These are phyloP conservation scores for Coprinellus micaceus DNA, from an alignment of 768 basidiomycete genomes.

Conservation along the genomic window DNA sequence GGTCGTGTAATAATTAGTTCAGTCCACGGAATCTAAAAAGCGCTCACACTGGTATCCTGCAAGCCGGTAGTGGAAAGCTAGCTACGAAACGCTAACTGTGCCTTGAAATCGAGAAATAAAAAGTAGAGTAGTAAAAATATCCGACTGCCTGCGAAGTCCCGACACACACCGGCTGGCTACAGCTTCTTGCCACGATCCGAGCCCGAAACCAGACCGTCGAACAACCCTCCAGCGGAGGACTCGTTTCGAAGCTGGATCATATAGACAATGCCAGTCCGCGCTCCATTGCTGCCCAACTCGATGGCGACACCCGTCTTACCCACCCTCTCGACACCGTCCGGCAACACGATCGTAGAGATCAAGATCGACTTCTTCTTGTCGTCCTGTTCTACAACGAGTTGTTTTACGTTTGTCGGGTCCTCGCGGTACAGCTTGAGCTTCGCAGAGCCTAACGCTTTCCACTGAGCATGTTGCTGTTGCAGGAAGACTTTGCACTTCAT, in stretches of 20 bases:
- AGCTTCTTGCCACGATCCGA: neutral
- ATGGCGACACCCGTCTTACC: constrained; percentile 98
- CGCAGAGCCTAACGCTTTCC: constrained; percentile 91
- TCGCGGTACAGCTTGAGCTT: constrained; percentile 85
- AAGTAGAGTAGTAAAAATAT: no score
- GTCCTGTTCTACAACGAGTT: constrained; percentile 91
- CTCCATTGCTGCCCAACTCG: constrained; percentile 89
- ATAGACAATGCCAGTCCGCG: constrained; percentile 89
- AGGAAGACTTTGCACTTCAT: constrained; percentile 99
- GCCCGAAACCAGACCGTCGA: constrained; percentile 64
- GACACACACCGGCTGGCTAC: no score
- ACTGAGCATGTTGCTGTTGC: constrained; percentile 93
- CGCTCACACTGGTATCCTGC: no score
- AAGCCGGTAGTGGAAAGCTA: no score
- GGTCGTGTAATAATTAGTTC: neutral
- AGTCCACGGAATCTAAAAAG: neutral
- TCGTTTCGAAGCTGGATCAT: constrained; percentile 97
- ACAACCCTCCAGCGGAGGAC: constrained; percentile 76
- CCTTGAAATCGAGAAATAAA: no score
- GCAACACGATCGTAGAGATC: constrained; percentile 93
- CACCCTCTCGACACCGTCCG: constrained; percentile 96
- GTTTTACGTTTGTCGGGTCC: constrained; percentile 85
- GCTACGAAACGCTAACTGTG: no score
- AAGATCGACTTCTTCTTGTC: constrained; percentile 70
- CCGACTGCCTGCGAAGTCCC: no score